These are phyloP conservation scores for Saccharum spontaneum DNA, from an alignment of 176 grass and related monocot genomes.

Conservation along the genomic window DNA sequence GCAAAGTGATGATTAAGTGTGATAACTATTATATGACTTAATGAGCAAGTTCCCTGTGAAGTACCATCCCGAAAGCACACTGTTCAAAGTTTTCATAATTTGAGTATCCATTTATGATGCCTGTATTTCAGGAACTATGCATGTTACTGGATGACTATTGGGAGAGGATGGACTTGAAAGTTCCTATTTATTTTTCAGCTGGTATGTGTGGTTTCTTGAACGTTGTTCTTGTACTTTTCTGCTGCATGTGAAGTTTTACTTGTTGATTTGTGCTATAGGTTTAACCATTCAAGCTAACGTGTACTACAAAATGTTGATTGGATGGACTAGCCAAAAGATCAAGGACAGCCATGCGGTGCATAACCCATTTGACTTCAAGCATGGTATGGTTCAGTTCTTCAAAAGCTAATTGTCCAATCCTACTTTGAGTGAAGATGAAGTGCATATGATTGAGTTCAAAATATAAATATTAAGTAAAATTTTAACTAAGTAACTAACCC, in stretches of 20 bases:
- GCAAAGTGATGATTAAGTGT: not conserved
- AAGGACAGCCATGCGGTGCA: conserved; percentile 75
- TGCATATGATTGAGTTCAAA: not conserved
- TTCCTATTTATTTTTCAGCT: conserved; percentile 95
- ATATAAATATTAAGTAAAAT: not conserved
- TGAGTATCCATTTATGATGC: not conserved
- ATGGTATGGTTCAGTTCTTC: conserved; percentile 54
- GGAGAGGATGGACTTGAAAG: conserved; percentile 84
- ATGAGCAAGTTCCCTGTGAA: not conserved
- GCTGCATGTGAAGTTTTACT: conserved; percentile 24
- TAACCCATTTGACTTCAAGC: conserved; percentile 97
- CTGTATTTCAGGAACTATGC: conserved; percentile 76
- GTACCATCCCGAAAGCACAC: not conserved
- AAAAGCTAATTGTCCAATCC: conserved; percentile 9
- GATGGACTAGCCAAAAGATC: conserved; percentile 99
- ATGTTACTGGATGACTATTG: conserved; percentile 97
- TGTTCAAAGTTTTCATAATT: conserved; percentile 7
- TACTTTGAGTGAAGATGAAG: not conserved
- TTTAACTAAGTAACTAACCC: not conserved
- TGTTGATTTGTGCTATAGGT: conserved; percentile 49
- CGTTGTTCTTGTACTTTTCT: conserved; percentile 30
- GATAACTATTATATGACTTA: conserved; percentile 11
- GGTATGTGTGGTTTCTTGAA: conserved; percentile 50
- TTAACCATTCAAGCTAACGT: conserved; percentile 94
- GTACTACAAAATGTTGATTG: conserved; percentile 99